phyloP scores from a whole-genome alignment of 176 grass and related monocot species.

The Oropetium thomaeum region DNA sequence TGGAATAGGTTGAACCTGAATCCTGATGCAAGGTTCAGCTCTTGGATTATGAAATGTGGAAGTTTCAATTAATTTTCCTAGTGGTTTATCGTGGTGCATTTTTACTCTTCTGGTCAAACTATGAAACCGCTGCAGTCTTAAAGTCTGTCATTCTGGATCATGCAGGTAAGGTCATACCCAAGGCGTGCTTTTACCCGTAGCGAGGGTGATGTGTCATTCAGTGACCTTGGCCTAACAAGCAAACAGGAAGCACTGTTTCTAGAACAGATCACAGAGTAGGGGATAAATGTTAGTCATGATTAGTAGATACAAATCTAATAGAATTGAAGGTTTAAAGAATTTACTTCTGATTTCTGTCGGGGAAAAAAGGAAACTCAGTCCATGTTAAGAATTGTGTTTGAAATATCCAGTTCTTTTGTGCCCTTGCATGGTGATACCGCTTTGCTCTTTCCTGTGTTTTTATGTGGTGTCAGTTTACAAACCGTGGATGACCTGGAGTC shows the following conservation, averaged over 20 bases:
- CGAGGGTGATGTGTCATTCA: conserved; percentile 61
- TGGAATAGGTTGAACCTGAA: background rate
- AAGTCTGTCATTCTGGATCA: background rate
- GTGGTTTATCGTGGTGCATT: background rate
- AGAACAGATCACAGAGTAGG: conserved; percentile 55
- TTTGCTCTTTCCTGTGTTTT: background rate
- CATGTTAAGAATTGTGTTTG: background rate
- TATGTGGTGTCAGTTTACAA: background rate
- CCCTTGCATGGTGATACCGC: background rate
- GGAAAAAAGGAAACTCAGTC: background rate
- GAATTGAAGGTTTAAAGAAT: conserved; percentile 17
- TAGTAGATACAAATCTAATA: conserved; percentile 8
- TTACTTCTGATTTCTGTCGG: conserved; percentile 8
- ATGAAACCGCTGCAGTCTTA: background rate
- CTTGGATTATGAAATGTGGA: background rate
- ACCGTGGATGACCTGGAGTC: background rate
- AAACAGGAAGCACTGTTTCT: conserved; percentile 94
- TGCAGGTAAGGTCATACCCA: conserved; percentile 87
- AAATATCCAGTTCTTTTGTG: conserved; percentile 30
- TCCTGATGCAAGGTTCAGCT: background rate
- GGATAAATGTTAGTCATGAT: background rate
- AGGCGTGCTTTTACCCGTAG: conserved; percentile 61
- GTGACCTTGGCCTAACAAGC: conserved; percentile 70
- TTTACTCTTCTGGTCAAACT: background rate
- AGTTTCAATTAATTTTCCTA: background rate